These are phyloP conservation scores for Metarhizium brunneum DNA, from an alignment of 2,329 filamentous ascomycete genomes.

Conservation along the genomic window DNA sequence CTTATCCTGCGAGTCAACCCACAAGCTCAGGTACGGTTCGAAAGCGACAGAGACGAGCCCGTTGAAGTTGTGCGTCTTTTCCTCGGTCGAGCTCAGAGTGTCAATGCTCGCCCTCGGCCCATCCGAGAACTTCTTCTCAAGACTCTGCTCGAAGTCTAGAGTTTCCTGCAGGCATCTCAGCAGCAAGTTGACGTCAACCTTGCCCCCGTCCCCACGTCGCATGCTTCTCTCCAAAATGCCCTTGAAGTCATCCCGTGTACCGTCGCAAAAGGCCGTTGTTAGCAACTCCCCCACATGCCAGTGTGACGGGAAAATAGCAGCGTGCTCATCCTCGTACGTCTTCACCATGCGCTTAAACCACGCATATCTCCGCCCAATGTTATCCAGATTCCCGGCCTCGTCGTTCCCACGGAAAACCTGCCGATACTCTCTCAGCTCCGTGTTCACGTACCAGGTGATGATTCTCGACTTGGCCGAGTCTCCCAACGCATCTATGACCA, in stretches of 20 bases:
- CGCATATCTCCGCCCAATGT: constrained; percentile 87
- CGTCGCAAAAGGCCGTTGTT: constrained; percentile 88
- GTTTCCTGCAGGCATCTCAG: constrained; percentile 90
- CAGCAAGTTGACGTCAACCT: constrained; percentile 81
- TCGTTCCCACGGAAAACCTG: constrained; percentile 95
- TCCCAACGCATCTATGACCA: constrained; percentile 90
- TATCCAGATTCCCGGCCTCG: constrained; percentile 91
- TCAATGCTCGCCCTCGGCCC: constrained; percentile 76
- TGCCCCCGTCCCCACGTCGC: constrained; percentile 65
- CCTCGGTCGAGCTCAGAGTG: constrained; percentile 72
- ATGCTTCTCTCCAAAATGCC: constrained; percentile 83
- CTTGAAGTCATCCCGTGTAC: constrained; percentile 91
- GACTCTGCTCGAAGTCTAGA: constrained; percentile 86
- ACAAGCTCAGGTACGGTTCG: constrained; percentile 91
- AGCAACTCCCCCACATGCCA: constrained; percentile 90
- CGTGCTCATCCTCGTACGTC: constrained; percentile 89
- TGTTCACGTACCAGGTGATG: constrained; percentile 97
- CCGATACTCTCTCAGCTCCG: constrained; percentile 87
- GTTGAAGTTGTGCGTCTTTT: constrained; percentile 68
- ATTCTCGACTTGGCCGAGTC: constrained; percentile 75
- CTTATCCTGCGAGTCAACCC: constrained; percentile 94
- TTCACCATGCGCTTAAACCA: constrained; percentile 97
- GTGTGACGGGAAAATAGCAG: constrained; percentile 71
- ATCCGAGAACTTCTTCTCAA: constrained; percentile 75
- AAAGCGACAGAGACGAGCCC: constrained; percentile 94